Base-by-base conservation (phyloP, 139 green algal species). In the Chlorella vulgaris region DNA sequence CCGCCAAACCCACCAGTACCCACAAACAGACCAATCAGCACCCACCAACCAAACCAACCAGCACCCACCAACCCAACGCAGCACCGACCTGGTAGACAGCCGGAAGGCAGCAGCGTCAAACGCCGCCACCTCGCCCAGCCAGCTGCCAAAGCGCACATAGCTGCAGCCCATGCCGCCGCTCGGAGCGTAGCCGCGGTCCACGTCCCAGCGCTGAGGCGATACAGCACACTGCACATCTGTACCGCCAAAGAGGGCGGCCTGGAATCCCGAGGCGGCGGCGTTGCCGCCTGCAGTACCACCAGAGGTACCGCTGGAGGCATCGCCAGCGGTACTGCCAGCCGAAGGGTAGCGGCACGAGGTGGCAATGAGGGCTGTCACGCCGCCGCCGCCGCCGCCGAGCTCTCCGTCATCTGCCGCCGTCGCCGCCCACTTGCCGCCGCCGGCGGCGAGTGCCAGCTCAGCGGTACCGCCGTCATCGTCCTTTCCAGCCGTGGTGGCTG, bases 51-150 rank as follows among this genome's bases (percentile, higher is more conserved):
- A 29, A 8, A 21, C 5, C 55, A 28, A n/a, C 55, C 55, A 65
- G 15, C 8, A 65, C 18, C 5, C 55, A 65, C 28, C 18, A 28
- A 21, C n/a, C n/a, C n/a, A n/a, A n/a, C n/a, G n/a, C n/a, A n/a
- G 22, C 4, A 28, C 47, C 18, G 8, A 67, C 73, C 73, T 79
- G 18, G 24, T 5, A 3, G 76, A 71, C 22, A 97, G 62, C 0
- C 86, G 83, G 60, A 96, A 95, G 1, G 81, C 80, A 0, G 81
- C 81, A 1, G 86, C 42, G 62, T 97, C 93, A 80, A 97, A 97
- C 8, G 18, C 74, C 1, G 53, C 31, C 67, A 92, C 55, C 31
- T 29, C 77, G 0, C 60, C 28, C 70, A 94, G 81, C 80, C 93
- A 96, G 22, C 85, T 86, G 21, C 88, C 92, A 76, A 95, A 92